Base-by-base conservation (phyloP, 345 rosid genomes). In the Moringa oleifera region DNA sequence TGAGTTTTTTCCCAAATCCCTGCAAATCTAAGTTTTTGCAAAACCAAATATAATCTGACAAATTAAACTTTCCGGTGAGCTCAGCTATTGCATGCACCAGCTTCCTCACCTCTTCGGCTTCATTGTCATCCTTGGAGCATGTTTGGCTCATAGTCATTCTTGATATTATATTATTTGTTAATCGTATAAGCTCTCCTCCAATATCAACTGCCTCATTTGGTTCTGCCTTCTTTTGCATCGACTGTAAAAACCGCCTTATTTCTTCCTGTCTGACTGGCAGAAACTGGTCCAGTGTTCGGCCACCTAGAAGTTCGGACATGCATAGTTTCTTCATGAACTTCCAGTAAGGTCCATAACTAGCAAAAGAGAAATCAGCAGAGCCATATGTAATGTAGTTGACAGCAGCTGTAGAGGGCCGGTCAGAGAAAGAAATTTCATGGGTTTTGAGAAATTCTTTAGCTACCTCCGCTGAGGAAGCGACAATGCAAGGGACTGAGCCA, bases 271-370 rank as follows among this genome's bases (percentile, higher is more conserved):
- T 76, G 0, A 86, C 64, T 0, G 76, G 79, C 13, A 31, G 73
- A 61, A 81, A 72, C 53, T 71, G 79, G 41, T 86, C 85, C 6
- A 84, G 68, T 0, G 76, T 79, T 45, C 75, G 75, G 51, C 81
- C 77, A 18, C 85, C 89, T 4, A 87, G 83, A 41, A 90, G 78
- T 53, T 81, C 80, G 21, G 78, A 65, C 95, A 84, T 84, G 77
- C 90, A 84, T 0, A 90, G 73, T 61, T 79, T 83, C 80, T 85
- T 87, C 84, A 84, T 85, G 83, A 83, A 87, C 72, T 82, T 90
- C 95, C 95, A 90, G 60, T 78, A 74, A 9, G 81, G 71, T 0
- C 95, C 95, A 3, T 83, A 87, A 19, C 78, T 76, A 12, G 80
- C 87, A 18, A 79, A 74, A 57, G 88, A 79, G 63, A 90, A 85